Percentiles rank a stretch among this genome's conserved stretches.
phyloP scores from a whole-genome alignment of 2,329 filamentous ascomycete species.

The Diaporthe velutina region DNA sequence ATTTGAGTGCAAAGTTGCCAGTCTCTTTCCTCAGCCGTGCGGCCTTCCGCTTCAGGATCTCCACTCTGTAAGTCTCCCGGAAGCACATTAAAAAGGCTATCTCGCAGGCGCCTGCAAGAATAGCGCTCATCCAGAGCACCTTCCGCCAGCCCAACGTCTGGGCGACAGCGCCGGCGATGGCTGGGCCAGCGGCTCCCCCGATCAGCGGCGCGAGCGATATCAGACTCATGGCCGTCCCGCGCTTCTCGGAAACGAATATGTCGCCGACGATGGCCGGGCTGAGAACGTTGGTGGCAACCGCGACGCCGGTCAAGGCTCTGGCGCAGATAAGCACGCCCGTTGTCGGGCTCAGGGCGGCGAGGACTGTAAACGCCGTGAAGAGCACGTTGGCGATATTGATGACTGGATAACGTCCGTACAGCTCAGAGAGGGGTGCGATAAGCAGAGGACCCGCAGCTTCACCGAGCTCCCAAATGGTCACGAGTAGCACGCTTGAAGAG shows the following conservation, averaged over 20 bases:
- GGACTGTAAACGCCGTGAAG: conserved; percentile 62
- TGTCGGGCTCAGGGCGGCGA: conserved; percentile 60
- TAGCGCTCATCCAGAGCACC: conserved; percentile 64
- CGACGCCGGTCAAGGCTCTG: conserved; percentile 70
- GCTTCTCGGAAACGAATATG: conserved; percentile 68
- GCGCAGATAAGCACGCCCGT: conserved; percentile 64
- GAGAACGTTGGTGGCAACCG: conserved; percentile 74
- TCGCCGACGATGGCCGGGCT: conserved; percentile 75
- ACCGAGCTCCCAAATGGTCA: conserved; percentile 79
- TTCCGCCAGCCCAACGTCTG: conserved; percentile 67
- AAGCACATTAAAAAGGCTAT: conserved; percentile 64
- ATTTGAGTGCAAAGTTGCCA: conserved; percentile 47
- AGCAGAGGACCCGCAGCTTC: conserved; percentile 71
- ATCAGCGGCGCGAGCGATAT: conserved; percentile 69
- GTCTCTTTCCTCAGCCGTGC: conserved; percentile 48
- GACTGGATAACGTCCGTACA: conserved; percentile 68
- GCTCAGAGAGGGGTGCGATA: conserved; percentile 73
- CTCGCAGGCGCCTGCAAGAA: conserved; percentile 62
- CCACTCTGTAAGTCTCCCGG: conserved; percentile 72
- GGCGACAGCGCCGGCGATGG: conserved; percentile 66
- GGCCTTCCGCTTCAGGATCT: conserved; percentile 62
- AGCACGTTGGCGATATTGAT: conserved; percentile 65
- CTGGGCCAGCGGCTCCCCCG: conserved; percentile 69
- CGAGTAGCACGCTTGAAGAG: conserved; percentile 69
- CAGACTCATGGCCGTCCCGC: conserved; percentile 70